Conservation (phyloP, 306 rosid genomes). For the Heteromeles arbutifolia region DNA sequence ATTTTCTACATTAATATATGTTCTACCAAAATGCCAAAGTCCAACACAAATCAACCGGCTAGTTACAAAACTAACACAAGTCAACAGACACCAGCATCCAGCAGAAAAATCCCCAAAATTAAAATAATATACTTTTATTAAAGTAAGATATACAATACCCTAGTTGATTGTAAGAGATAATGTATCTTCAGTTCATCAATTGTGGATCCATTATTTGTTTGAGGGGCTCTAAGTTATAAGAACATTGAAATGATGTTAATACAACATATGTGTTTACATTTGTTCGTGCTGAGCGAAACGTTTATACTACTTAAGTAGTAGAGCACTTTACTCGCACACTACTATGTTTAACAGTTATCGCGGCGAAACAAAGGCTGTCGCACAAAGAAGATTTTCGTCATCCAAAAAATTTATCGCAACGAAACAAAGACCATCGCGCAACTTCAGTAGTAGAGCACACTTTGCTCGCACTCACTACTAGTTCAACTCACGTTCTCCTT, state of each 20-base stretch:
- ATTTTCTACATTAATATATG: neutral
- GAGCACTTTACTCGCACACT: neutral
- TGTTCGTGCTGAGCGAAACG: neutral
- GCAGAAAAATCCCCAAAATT: no score
- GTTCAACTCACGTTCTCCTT: neutral
- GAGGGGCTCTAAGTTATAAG: neutral
- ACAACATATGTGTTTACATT: neutral
- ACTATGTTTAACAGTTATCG: no score
- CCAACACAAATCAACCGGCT: neutral
- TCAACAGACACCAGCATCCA: neutral
- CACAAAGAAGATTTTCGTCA: no score
- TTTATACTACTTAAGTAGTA: neutral
- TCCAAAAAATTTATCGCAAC: no score
- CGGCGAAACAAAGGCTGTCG: accelerated
- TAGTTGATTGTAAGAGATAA: neutral
- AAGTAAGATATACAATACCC: neutral
- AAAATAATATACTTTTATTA: neutral
- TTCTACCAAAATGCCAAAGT: neutral
- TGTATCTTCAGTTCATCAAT: neutral
- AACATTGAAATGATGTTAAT: no score
- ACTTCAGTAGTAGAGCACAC: neutral
- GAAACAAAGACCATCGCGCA: no score
- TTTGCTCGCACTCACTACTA: neutral
- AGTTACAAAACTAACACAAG: neutral
- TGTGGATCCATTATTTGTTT: no score